Evolutionary conservation across 768 basidiomycete genomes (phyloP), one percentile per base, ranked within the genome.

Genomic region (Amanita phalloides): DNA sequence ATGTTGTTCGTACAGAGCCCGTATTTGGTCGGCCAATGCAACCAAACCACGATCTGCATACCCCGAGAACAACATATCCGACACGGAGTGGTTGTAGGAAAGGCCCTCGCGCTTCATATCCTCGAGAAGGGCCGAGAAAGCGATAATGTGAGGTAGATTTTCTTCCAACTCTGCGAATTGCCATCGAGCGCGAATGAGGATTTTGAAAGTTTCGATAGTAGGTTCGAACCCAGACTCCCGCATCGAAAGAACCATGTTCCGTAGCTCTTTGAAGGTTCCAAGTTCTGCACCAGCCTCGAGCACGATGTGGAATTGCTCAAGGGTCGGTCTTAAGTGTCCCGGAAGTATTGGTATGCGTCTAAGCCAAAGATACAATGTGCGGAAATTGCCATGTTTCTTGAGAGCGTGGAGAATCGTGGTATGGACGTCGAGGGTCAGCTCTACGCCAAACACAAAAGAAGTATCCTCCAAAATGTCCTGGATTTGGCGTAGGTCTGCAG

Each of bases 251-350:
- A 73, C 60, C 25, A 65, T 55, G 55, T 64, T 65, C 43, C 65
- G 71, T 57, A 71, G 49, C 54, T 65, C 64, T 26, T 59, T 61
- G 54, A 68, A 64, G 1, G 64, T 55, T 10, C 62, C 58, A n/a
- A 65, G 58, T 33, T 64, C 56, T 8, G 60, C 58, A 54, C 66
- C 70, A 10, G 65, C 63, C 35, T 74, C 67, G 33, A 86, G 64
- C 55, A 82, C 72, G 8, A 71, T 54, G 55, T 83, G 76, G 67
- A 79, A 80, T 52, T 81, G 79, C 20, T 74, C 67, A 35, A 74
- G 63, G 21, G 73, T 71, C 0, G 81, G 80, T 4, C 60, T 61
- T 41, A 73, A 55, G 33, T 71, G 59, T 2, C 74, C 75, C 3
- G 79, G 70, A 46, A 73, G 74, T 23, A 64, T 64, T 11, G 75